These are phyloP conservation scores for Globisporangium spinosum DNA, from an alignment of 352 stramenopile species.

Conservation along the genomic window DNA sequence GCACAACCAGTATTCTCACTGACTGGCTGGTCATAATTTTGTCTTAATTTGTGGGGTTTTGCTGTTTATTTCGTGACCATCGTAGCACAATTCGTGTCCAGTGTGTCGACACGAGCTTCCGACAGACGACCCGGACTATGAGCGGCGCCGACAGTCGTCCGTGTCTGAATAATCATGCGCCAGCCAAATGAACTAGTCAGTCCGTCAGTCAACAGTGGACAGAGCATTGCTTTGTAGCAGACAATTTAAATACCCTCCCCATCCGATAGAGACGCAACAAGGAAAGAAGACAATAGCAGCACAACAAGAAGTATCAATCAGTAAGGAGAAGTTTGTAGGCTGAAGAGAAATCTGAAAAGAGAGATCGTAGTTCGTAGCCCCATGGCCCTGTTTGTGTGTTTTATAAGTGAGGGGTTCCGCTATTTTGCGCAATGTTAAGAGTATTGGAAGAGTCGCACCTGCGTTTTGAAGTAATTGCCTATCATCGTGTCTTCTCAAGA, in stretches of 20 bases:
- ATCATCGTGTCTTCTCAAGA: background rate
- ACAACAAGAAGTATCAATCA: constrained; percentile 2
- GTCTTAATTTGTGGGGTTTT: background rate
- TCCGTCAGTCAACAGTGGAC: background rate
- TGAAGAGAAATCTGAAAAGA: background rate
- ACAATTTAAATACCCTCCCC: background rate
- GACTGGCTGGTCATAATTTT: background rate
- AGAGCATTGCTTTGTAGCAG: background rate
- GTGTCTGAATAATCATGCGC: constrained; percentile 14
- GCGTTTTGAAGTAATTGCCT: background rate
- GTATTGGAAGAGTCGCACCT: constrained; percentile 6
- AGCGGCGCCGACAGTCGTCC: constrained; percentile 39
- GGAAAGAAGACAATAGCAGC: constrained; percentile 1
- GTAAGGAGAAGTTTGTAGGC: background rate
- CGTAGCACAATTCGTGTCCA: constrained; percentile 85
- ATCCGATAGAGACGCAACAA: constrained; percentile 6
- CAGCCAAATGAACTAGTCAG: background rate
- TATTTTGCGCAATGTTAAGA: constrained; percentile 1
- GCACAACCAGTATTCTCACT: background rate
- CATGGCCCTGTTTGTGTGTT: background rate
- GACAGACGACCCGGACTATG: constrained; percentile 83
- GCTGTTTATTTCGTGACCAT: background rate
- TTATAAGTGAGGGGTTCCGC: background rate
- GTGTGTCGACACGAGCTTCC: constrained; percentile 82
- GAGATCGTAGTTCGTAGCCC: background rate